phyloP scores from a whole-genome alignment of 306 rosid genomes.

The Cyamopsis tetragonoloba region DNA sequence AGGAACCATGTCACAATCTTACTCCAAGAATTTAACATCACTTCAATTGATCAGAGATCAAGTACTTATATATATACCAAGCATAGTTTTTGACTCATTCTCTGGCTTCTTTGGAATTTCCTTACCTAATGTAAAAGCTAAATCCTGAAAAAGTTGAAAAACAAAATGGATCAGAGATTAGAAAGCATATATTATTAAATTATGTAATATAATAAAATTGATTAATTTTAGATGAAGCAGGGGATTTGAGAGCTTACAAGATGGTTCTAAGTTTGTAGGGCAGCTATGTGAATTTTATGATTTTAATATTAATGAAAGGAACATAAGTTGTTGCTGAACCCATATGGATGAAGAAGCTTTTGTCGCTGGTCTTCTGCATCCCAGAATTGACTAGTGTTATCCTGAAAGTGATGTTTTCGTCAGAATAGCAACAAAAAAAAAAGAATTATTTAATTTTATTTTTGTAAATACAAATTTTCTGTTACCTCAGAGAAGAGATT shows the following conservation, averaged over 20 bases:
- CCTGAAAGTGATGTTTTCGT: slow-evolving; percentile 57
- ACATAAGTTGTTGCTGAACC: slow-evolving; percentile 55
- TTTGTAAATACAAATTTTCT: not conserved
- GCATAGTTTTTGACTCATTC: slow-evolving; percentile 15
- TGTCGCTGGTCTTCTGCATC: slow-evolving; percentile 75
- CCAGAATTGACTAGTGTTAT: slow-evolving; percentile 51
- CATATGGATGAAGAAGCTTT: slow-evolving; percentile 60
- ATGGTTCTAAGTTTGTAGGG: slow-evolving; percentile 38
- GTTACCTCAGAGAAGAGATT: slow-evolving; percentile 46
- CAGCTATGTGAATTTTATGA: slow-evolving; percentile 15
- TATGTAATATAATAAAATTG: not conserved
- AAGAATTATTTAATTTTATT: not conserved
- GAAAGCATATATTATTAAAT: not conserved
- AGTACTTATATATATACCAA: slow-evolving; percentile 18
- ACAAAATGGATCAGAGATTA: not conserved
- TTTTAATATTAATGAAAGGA: slow-evolving; percentile 49
- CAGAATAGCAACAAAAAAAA: not conserved
- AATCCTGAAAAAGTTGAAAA: slow-evolving; percentile 19
- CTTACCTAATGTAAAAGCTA: slow-evolving; percentile 31
- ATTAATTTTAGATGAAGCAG: slow-evolving; percentile 16
- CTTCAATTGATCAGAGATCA: not conserved
- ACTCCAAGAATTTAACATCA: not conserved
- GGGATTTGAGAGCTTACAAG: slow-evolving; percentile 56
- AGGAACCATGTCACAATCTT: slow-evolving; percentile 24
- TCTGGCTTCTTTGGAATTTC: slow-evolving; percentile 7